Base-by-base conservation (phyloP, 306 rosid genomes). In the cucumber (Cucumis sativus) region DNA sequence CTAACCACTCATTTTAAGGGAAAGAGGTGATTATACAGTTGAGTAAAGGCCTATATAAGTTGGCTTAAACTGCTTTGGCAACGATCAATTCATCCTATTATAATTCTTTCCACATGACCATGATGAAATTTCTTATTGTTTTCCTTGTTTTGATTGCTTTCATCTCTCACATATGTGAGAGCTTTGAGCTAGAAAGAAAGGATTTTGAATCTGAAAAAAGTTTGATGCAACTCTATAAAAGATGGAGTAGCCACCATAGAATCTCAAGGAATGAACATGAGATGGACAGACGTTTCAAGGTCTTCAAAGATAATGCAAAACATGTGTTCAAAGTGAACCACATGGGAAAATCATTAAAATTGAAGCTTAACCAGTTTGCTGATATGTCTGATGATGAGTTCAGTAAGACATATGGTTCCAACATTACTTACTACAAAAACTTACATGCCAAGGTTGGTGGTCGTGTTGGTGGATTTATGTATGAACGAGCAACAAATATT, bases 381-480 rank as follows among this genome's bases (percentile, higher is more conserved):
- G 87, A 80, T 78, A 79, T 83, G 83, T 85, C 84, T 30, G 83
- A 83, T 57, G 51, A 77, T 21, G 87, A 83, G 80, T 87, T 87
- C 18, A 52, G 59, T 14, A 63, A 43, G 12, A 30, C 73, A 79
- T 78, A 80, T 12, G 81, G 81, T 1, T 80, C 84, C 4, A 86
- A 80, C 66, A 82, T 86, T 18, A 59, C 72, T 78, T 86, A 75
- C 57, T 52, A 68, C 64, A 67, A 79, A 51, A n/a, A 60, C 25
- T 23, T 81, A 30, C 75, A 13, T 1, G 85, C 80, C 8, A 68
- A 18, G 47, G 39, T 7, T 8, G 10, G 10, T 40, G 45, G 45
- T 40, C 47, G 47, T 8, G 47, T 41, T 41, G 21, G 35, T 16
- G 30, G 71, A 23, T 84, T 86, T 79, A 45, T 55, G 75, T 74